phyloP scores from a whole-genome alignment of 2,329 filamentous ascomycete species.

The Rasamsonia emersonii region DNA sequence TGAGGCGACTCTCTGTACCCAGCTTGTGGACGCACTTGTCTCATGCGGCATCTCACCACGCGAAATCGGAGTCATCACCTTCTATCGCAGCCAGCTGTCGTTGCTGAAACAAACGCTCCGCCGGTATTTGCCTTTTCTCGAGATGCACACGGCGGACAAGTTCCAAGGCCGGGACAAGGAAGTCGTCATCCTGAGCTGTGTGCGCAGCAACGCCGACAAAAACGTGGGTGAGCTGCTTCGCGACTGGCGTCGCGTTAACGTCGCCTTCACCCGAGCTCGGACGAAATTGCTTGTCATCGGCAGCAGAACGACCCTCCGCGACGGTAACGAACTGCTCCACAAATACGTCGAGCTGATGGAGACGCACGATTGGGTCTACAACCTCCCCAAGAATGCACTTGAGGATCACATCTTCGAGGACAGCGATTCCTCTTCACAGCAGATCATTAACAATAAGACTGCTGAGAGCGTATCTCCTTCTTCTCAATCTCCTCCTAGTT shows the following conservation, averaged over 20 bases:
- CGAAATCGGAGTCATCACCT: constrained; percentile 90
- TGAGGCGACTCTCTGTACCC: constrained; percentile 69
- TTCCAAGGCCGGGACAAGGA: constrained; percentile 97
- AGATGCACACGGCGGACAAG: constrained; percentile 94
- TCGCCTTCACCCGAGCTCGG: constrained; percentile 86
- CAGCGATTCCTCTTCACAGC: constrained; percentile 13
- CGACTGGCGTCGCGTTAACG: constrained; percentile 90
- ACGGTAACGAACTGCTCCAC: constrained; percentile 63
- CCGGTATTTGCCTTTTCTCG: constrained; percentile 53
- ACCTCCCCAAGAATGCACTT: constrained; percentile 57
- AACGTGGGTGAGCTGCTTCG: constrained; percentile 84
- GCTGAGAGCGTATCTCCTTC: no score
- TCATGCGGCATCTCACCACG: constrained; percentile 62
- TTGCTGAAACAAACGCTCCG: constrained; percentile 67
- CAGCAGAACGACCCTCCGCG: constrained; percentile 64
- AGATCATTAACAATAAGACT: constrained; percentile 12
- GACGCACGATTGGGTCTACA: constrained; percentile 66
- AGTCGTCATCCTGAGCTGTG: constrained; percentile 76
- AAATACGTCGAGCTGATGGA: constrained; percentile 73
- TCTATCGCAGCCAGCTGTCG: constrained; percentile 87
- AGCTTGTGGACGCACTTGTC: constrained; percentile 73
- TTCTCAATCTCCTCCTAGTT: no score
- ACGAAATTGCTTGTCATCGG: constrained; percentile 87
- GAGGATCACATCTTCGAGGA: constrained; percentile 60
- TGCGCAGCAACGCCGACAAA: constrained; percentile 73